phyloP scores from a whole-genome alignment of 2,329 filamentous ascomycete genomes.

The Xylaria sp. region DNA sequence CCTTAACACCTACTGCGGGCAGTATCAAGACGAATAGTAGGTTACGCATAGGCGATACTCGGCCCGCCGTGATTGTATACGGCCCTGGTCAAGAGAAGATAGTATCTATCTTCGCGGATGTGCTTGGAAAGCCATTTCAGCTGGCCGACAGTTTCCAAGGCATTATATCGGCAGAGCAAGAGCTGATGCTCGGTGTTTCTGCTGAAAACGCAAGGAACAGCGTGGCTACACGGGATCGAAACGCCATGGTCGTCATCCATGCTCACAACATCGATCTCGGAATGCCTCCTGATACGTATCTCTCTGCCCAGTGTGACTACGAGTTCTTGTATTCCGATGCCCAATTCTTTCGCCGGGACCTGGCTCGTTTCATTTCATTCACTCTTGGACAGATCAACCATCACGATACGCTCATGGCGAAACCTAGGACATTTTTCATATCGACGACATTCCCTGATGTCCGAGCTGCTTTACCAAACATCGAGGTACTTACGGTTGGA shows the following conservation, averaged over 20 bases:
- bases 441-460: constrained; percentile 91
- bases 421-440: constrained; percentile 83
- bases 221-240: constrained; percentile 67
- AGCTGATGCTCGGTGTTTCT: constrained; percentile 75
- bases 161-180: constrained; percentile 65
- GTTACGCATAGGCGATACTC: constrained; percentile 64
- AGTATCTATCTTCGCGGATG: constrained; percentile 79
- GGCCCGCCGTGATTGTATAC: constrained; percentile 75
- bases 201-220: constrained; percentile 67
- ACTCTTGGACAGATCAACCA: constrained; percentile 82
- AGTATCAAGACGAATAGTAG: constrained; percentile 59
- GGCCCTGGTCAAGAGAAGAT: constrained; percentile 78
- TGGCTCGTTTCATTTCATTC: constrained; percentile 82
- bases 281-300: constrained; percentile 72
- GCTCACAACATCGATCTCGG: constrained; percentile 79
- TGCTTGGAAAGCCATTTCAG: constrained; percentile 78
- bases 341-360: constrained; percentile 77
- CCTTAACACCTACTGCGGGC: constrained; percentile 42
- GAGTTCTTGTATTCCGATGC: constrained; percentile 84
- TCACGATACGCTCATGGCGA: constrained; percentile 80
- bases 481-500: constrained; percentile 88
- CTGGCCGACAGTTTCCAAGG: constrained; percentile 66
- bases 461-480: constrained; percentile 81
- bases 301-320: constrained; percentile 80
- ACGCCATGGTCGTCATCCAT: constrained; percentile 75